Evolutionary conservation across 2,329 filamentous ascomycete species (phyloP).

Genomic region (Aotearoamyces nothofagi): DNA sequence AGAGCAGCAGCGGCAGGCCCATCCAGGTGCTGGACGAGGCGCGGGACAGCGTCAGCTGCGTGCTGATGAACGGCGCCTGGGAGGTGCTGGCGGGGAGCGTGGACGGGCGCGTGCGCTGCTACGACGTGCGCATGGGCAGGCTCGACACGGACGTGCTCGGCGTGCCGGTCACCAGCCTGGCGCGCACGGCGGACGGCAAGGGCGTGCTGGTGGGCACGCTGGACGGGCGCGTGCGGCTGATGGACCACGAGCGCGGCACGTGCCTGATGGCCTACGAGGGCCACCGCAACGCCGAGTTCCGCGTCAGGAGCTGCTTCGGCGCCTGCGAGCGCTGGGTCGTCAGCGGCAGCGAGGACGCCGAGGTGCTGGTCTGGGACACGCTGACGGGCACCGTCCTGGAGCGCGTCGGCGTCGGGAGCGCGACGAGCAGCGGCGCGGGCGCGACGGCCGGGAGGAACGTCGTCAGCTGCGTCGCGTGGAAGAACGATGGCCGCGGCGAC

Average conservation of each 20-base stretch:
- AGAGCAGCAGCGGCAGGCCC: constrained; percentile 37
- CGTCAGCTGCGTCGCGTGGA: constrained; percentile 47
- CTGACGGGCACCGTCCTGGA: constrained; percentile 55
- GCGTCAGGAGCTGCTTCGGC: constrained; percentile 37
- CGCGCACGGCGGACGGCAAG: constrained; percentile 55
- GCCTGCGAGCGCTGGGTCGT: constrained; percentile 64
- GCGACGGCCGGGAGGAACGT: constrained; percentile 30
- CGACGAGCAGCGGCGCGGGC: constrained; percentile 29
- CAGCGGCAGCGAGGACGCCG: constrained; percentile 58
- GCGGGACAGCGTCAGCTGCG: constrained; percentile 44
- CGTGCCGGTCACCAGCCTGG: constrained; percentile 60
- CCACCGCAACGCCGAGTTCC: constrained; percentile 20
- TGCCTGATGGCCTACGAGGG: constrained; percentile 59
- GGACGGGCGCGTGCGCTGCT: constrained; percentile 66
- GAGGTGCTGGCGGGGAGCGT: constrained; percentile 65
- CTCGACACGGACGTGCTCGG: constrained; percentile 57
- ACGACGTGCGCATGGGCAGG: constrained; percentile 68
- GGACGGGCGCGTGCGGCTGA: constrained; percentile 62
- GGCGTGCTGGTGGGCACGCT: constrained; percentile 60
- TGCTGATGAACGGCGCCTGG: constrained; percentile 20
- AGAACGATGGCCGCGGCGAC: constrained; percentile 43
- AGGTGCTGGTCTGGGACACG: constrained; percentile 66
- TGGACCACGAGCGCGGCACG: constrained; percentile 63
- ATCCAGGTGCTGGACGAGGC: constrained; percentile 63
- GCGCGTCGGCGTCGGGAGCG: constrained; percentile 32